These are phyloP conservation scores for Limnomonas spitsbergensis DNA, from an alignment of 139 green algal genomes.

Conservation along the genomic window DNA sequence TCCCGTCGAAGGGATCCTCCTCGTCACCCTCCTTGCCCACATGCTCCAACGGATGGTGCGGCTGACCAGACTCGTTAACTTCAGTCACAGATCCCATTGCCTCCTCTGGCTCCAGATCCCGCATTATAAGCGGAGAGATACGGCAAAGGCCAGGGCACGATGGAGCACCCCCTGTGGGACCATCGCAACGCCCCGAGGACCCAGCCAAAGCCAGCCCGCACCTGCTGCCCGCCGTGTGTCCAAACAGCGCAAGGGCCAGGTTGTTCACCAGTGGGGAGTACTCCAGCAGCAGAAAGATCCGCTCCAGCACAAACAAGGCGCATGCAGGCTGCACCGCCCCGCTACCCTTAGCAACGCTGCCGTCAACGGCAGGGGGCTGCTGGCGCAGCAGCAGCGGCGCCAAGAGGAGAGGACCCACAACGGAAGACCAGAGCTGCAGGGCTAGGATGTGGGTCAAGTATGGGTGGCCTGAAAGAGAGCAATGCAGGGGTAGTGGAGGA, in stretches of 20 bases:
- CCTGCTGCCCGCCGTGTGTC: background rate
- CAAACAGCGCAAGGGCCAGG: constrained; percentile 56
- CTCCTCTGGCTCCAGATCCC: background rate
- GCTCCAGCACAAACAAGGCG: constrained; percentile 74
- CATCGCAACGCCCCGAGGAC: too few species aligned
- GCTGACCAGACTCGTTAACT: too few species aligned
- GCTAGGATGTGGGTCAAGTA: constrained; percentile 40
- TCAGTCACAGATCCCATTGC: too few species aligned
- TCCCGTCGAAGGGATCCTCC: too few species aligned
- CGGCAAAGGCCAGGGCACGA: background rate
- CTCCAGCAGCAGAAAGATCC: constrained; percentile 62
- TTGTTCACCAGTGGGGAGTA: constrained; percentile 50
- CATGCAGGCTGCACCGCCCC: background rate
- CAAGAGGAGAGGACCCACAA: constrained; percentile 65
- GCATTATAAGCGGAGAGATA: background rate
- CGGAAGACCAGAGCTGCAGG: constrained; percentile 55
- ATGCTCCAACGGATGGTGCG: background rate
- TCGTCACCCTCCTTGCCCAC: too few species aligned
- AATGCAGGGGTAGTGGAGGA: background rate
- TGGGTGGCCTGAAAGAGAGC: constrained; percentile 24
- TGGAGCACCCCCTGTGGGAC: background rate
- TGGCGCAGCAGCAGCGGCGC: constrained; percentile 48
- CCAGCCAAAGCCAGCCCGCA: too few species aligned
- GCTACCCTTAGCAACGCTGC: background rate
- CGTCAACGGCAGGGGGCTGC: background rate